Evolutionary conservation across 441 rosid species (phyloP).

Genomic region (Jatropha multifida): DNA sequence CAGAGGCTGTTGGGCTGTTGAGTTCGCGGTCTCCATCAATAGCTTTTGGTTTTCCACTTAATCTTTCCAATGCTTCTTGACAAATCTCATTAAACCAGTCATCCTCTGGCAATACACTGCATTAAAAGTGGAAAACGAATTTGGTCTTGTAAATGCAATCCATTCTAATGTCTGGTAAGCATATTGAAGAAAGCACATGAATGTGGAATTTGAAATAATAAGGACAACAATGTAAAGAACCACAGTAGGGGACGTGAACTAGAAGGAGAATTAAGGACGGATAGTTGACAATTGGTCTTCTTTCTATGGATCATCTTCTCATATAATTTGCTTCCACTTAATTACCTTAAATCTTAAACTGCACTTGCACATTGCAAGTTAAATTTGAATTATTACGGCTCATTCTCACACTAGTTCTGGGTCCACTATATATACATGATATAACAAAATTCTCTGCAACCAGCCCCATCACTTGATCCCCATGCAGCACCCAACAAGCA

Average conservation of each 20-base stretch:
- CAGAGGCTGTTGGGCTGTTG: conserved; percentile 93
- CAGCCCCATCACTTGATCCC: no score
- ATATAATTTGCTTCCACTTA: no score
- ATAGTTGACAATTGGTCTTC: no score
- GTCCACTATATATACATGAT: no score
- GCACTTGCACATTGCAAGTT: no score
- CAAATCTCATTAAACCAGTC: conserved; percentile 90
- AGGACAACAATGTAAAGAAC: not conserved
- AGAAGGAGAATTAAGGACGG: not conserved
- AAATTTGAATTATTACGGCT: no score
- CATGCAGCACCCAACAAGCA: no score
- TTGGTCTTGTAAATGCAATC: not conserved
- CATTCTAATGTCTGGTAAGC: no score
- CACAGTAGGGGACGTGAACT: not conserved
- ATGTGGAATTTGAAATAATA: not conserved
- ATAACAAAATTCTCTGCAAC: no score
- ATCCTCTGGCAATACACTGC: conserved; percentile 83
- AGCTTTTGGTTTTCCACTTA: conserved; percentile 80
- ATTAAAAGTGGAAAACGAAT: conserved; percentile 10
- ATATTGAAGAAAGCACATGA: not conserved
- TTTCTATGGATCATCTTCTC: no score
- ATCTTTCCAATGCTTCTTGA: conserved; percentile 74
- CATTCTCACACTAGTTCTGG: no score
- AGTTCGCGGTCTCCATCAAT: conserved; percentile 63
- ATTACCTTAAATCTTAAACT: no score